Evolutionary conservation across 192 early-diverging fungal genomes (phyloP).

Genomic region (Linnemannia zychae): DNA sequence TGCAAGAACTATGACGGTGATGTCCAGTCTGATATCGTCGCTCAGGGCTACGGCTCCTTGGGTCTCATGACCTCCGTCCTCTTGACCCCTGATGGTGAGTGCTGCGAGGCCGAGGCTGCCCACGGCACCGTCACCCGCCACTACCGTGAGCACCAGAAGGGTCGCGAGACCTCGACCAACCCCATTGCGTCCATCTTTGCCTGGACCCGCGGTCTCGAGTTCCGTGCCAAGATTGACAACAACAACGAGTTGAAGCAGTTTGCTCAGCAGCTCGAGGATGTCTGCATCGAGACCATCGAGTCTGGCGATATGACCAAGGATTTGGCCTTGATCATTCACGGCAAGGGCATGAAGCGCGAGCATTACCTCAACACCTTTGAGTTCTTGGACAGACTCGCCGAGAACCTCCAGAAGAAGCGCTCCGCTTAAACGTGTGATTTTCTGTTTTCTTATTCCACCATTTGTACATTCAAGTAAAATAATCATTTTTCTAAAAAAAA

Average conservation of each 20-base stretch:
- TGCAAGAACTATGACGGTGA: conserved; percentile 98
- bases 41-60: conserved; percentile 95
- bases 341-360: conserved; percentile 81
- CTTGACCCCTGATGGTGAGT: conserved; percentile 92
- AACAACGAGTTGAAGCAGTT: conserved; percentile 82
- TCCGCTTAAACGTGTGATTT: conserved; percentile 21
- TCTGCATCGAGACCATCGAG: conserved; percentile 92
- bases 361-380: conserved; percentile 93
- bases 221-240: conserved; percentile 95
- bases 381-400: conserved; percentile 91
- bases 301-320: conserved; percentile 97
- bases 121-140: conserved; percentile 98
- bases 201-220: conserved; percentile 93
- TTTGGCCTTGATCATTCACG: conserved; percentile 95
- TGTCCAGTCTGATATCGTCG: conserved; percentile 95
- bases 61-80: conserved; percentile 99
- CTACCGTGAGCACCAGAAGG: conserved; percentile 98
- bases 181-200: conserved; percentile 98
- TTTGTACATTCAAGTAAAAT: conserved; percentile 5
- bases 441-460: no score
- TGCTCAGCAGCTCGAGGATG: conserved; percentile 84
- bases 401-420: conserved; percentile 65
- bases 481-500: conserved; percentile 6
- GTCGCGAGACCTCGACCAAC: conserved; percentile 95
- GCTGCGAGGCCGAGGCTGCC: conserved; percentile 95